Evolutionary conservation across 1,284 basidiomycete species (phyloP).

Genomic region (Lentinula novae-zelandiae): DNA sequence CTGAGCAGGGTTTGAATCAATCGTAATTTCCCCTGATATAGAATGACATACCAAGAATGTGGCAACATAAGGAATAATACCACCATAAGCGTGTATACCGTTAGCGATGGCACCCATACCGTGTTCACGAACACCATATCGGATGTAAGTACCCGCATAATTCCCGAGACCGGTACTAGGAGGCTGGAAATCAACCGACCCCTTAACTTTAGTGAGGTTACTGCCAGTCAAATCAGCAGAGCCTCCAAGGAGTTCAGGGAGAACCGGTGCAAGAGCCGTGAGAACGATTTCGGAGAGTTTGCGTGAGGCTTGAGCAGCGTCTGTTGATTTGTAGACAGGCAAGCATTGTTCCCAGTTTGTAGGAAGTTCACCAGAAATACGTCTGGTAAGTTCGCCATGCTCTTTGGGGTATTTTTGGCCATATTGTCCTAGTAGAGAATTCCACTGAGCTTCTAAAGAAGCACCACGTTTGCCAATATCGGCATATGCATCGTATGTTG

Average conservation of each 20-base stretch:
- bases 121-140: slow-evolving; percentile 97
- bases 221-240: slow-evolving; percentile 92
- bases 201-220: slow-evolving; percentile 87
- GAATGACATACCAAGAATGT: slow-evolving; percentile 72
- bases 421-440: slow-evolving; percentile 69
- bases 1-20: slow-evolving; percentile 30
- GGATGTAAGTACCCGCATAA: slow-evolving; percentile 89
- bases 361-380: slow-evolving; percentile 82
- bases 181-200: slow-evolving; percentile 88
- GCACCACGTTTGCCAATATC: slow-evolving; percentile 72
- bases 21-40: neutral
- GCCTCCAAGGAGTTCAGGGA: slow-evolving; percentile 88
- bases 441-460: slow-evolving; percentile 76
- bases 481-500: slow-evolving; percentile 69
- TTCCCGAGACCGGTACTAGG: slow-evolving; percentile 81
- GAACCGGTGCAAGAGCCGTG: slow-evolving; percentile 65
- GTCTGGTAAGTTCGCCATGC: slow-evolving; percentile 82
- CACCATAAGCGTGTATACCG: slow-evolving; percentile 84
- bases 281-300: slow-evolving; percentile 92
- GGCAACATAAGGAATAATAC: slow-evolving; percentile 80
- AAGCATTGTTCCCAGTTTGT: slow-evolving; percentile 84
- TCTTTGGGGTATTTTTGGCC: slow-evolving; percentile 78
- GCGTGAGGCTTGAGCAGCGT: slow-evolving; percentile 85
- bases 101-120: slow-evolving; percentile 96
- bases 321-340: slow-evolving; percentile 79